Percentiles rank a stretch among this genome's conserved stretches.
These are phyloP conservation scores for Grosmannia serpens DNA, from an alignment of 2,329 filamentous ascomycete genomes.

Conservation along the genomic window DNA sequence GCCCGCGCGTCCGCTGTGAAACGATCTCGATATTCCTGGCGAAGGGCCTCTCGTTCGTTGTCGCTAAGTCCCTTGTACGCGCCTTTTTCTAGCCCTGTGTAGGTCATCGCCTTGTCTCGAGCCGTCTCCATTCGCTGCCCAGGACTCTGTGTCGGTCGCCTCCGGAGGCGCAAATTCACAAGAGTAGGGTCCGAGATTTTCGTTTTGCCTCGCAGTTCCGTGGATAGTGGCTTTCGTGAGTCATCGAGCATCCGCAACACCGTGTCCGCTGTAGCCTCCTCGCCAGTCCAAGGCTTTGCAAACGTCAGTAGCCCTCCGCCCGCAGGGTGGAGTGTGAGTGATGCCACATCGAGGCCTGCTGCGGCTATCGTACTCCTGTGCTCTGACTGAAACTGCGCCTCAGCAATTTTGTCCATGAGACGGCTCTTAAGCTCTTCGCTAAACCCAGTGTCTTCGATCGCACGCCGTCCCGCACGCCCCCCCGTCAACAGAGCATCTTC, in stretches of 20 bases:
- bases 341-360: slow-evolving; percentile 21
- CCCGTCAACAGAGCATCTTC: slow-evolving; percentile 49
- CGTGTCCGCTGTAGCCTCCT: slow-evolving; percentile 62
- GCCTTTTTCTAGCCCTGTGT: slow-evolving; percentile 34
- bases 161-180: slow-evolving; percentile 40
- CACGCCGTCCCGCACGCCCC: slow-evolving; percentile 45
- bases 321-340: slow-evolving; percentile 34
- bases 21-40: slow-evolving; percentile 65
- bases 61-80: slow-evolving; percentile 45
- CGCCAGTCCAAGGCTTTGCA: slow-evolving; percentile 64
- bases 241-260: slow-evolving; percentile 79
- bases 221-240: slow-evolving; percentile 56
- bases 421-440: slow-evolving; percentile 49
- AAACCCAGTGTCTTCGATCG: slow-evolving; percentile 52
- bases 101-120: slow-evolving; percentile 44
- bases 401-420: slow-evolving; percentile 44
- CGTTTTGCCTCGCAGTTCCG: slow-evolving; percentile 33
- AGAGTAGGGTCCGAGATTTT: slow-evolving; percentile 27
- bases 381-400: slow-evolving; percentile 41
- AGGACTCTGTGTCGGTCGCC: slow-evolving; percentile 25
- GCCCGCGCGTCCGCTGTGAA: slow-evolving; percentile 62
- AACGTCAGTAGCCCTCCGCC: slow-evolving; percentile 57
- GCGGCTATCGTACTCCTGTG: slow-evolving; percentile 36
- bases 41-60: slow-evolving; percentile 59
- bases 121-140: slow-evolving; percentile 41